Conservation (phyloP, 768 basidiomycete genomes). For the Phylloporus arenicola region DNA sequence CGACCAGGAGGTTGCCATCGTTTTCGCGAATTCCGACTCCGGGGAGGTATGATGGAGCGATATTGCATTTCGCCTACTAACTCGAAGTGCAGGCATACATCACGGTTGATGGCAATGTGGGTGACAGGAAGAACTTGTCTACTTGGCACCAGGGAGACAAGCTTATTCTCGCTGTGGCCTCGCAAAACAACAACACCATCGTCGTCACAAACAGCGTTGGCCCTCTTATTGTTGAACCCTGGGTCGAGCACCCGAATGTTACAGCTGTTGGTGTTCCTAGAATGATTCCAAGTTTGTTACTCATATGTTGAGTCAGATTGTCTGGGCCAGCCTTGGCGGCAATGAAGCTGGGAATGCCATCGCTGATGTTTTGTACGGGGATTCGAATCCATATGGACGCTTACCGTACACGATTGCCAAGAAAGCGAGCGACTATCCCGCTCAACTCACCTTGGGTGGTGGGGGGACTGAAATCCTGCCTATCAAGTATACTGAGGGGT, state of each 20-base stretch:
- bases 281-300: constrained; percentile 11
- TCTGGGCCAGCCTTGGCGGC: constrained; percentile 57
- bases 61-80: neutral
- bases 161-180: constrained; percentile 53
- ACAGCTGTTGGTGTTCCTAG: constrained; percentile 46
- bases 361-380: constrained; percentile 72
- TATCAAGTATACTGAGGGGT: constrained; percentile 61
- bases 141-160: constrained; percentile 34
- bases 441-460: constrained; percentile 31
- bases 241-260: constrained; percentile 73
- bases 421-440: constrained; percentile 44
- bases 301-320: constrained; percentile 26
- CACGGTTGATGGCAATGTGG: constrained; percentile 51
- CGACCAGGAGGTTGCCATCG: constrained; percentile 60
- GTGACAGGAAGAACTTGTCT: constrained; percentile 36
- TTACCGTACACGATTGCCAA: constrained; percentile 75
- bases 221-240: constrained; percentile 59
- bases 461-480: constrained; percentile 29
- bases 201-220: constrained; percentile 80
- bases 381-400: constrained; percentile 68
- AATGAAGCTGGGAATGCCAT: constrained; percentile 77
- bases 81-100: constrained; percentile 38
- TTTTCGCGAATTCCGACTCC: constrained; percentile 79
- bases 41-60: constrained; percentile 49
- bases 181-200: constrained; percentile 68